Conservation (phyloP, 176 grass and related monocot species). For the Aegilops bicornis region DNA sequence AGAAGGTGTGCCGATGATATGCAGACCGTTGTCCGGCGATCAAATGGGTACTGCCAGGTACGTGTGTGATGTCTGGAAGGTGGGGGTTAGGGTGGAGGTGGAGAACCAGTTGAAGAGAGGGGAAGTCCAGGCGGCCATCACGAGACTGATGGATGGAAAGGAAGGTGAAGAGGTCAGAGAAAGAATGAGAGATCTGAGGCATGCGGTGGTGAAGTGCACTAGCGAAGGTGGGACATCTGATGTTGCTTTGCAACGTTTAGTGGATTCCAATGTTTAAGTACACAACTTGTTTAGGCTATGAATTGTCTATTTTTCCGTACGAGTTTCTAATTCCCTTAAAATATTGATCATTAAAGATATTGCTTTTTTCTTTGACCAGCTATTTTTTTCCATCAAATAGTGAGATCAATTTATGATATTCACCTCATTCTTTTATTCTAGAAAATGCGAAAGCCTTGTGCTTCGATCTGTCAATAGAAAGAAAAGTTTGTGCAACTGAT, state of each 20-base stretch:
- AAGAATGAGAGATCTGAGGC: background rate
- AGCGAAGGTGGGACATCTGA: background rate
- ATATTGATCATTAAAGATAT: too few relatives aligned
- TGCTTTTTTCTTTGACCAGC: too few relatives aligned
- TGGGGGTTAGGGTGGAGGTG: background rate
- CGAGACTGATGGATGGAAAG: background rate
- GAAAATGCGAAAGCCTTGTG: too few relatives aligned
- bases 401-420: too few relatives aligned
- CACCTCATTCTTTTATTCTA: too few relatives aligned
- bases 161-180: background rate
- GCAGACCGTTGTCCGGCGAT: background rate
- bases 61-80: constrained; percentile 7
- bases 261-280: background rate
- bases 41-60: constrained; percentile 17
- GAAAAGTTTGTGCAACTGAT: too few relatives aligned
- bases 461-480: too few relatives aligned
- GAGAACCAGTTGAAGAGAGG: background rate
- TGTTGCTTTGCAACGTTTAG: background rate
- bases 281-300: background rate
- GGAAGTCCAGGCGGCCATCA: background rate
- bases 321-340: too few relatives aligned
- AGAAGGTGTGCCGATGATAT: constrained; percentile 22
- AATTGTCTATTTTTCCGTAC: too few relatives aligned
- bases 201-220: background rate
- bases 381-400: too few relatives aligned